Evolutionary conservation across 805 yeast species (phyloP).

Genomic region (Starmerella ratchasimensis): DNA sequence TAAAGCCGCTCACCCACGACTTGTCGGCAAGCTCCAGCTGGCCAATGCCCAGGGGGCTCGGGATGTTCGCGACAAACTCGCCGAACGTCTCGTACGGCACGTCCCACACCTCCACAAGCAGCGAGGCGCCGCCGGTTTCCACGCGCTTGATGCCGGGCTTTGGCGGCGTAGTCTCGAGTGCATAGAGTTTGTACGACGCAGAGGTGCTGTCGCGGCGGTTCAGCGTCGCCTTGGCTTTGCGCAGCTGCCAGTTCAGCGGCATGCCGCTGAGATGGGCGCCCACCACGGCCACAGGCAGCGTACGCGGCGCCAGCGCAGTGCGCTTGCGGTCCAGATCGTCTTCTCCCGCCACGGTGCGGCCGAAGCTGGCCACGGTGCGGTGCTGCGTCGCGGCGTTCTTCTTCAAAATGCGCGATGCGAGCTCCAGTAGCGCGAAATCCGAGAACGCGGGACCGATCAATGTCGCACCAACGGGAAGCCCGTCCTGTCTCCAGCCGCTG

Average conservation of each 20-base stretch:
- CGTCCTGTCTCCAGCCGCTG: constrained; percentile 75
- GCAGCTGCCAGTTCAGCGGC: constrained; percentile 88
- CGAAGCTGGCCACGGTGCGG: constrained; percentile 41
- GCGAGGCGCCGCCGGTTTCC: constrained; percentile 26
- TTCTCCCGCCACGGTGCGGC: constrained; percentile 35
- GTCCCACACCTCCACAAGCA: constrained; percentile 70
- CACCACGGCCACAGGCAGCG: constrained; percentile 74
- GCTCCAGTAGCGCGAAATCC: constrained; percentile 75
- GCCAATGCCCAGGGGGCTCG: constrained; percentile 92
- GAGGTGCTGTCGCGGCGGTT: constrained; percentile 57
- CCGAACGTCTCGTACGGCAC: constrained; percentile 72
- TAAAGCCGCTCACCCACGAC: constrained; percentile 78
- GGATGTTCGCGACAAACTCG: constrained; percentile 71
- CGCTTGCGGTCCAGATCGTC: constrained; percentile 7
- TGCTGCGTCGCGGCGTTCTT: constrained; percentile 24
- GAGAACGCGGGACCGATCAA: constrained; percentile 67
- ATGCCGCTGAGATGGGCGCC: constrained; percentile 89
- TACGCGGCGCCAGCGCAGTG: constrained; percentile 22
- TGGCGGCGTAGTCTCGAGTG: constrained; percentile 60
- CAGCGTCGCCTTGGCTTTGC: constrained; percentile 65
- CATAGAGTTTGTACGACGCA: constrained; percentile 58
- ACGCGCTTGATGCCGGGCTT: constrained; percentile 86
- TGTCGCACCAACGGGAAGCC: constrained; percentile 83
- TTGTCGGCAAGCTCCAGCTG: constrained; percentile 74
- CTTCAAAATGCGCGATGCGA: constrained; percentile 56